Evolutionary conservation across 2,329 filamentous ascomycete genomes (phyloP).

Genomic region (Epichloe gansuensis): DNA sequence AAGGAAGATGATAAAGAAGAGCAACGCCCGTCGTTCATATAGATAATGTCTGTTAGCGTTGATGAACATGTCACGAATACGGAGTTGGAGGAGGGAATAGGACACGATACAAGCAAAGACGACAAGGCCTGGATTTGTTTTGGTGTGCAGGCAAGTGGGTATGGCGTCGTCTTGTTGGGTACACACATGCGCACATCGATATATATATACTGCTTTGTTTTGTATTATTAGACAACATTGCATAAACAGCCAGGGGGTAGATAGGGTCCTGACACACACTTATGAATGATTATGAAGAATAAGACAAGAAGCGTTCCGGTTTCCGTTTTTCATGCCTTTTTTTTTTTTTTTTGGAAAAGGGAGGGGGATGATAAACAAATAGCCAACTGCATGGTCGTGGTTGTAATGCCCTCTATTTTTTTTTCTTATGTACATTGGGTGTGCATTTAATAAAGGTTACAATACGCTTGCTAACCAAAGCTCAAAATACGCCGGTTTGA

Average conservation of each 20-base stretch:
- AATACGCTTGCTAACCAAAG: not conserved
- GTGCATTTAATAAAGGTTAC: not conserved
- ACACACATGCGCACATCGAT: not conserved
- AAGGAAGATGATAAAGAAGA: constrained; percentile 33
- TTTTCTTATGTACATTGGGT: too few species aligned
- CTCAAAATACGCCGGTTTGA: not conserved
- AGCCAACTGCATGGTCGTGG: too few species aligned
- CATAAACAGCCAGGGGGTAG: not conserved
- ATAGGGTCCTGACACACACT: not conserved
- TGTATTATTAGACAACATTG: constrained; percentile 1
- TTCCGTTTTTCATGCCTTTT: too few species aligned
- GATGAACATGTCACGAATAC: not conserved
- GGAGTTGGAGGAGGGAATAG: not conserved
- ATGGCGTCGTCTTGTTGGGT: not conserved
- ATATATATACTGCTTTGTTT: not conserved
- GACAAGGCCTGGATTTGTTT: not conserved
- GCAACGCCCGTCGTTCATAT: constrained; percentile 1
- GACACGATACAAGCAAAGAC: not conserved
- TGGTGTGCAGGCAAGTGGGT: not conserved
- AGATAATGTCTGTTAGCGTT: not conserved
- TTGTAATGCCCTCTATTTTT: too few species aligned
- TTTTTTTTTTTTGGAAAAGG: too few species aligned
- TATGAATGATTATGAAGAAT: not conserved
- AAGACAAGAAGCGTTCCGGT: too few species aligned
- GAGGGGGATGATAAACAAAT: too few species aligned